Base-by-base conservation (phyloP, 176 grass and related monocot genomes). In the Oryza brachyantha region DNA sequence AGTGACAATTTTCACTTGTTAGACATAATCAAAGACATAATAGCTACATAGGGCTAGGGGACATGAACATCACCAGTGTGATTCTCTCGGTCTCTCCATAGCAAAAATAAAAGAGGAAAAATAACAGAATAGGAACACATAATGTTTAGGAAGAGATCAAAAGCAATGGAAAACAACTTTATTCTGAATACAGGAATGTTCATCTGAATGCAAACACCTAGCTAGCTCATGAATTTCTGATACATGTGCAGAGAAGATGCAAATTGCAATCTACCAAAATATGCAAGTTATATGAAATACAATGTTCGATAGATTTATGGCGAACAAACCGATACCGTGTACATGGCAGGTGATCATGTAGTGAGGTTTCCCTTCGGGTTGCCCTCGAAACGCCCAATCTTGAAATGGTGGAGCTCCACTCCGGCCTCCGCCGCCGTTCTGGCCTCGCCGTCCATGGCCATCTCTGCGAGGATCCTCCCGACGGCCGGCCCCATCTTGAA, bases 401-500 rank as follows among this genome's bases (percentile, higher is more conserved):
- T 82, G 42, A 97, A 85, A 64, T 66, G 82, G 5, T 8, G 0
- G 45, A 92, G 77, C 11, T 81, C 84, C 8, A 95, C 84, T 17
- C 90, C 93, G 5, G 83, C 84, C 25, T 88, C 81, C 13, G 19
- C 60, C 1, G 87, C 83, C 0, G 75, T 85, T 0, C 17, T 22
- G 0, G 88, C 63, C 76, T 83, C 77, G 6, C 94, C 94, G 17
- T 77, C 75, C 31, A 97, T 26, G 21, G 87, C 91, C 91, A 97
- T 76, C 71, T 92, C 91, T 3, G 89, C 89, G 0, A 97, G 76
- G 48, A 94, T 92, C 77, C 84, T 88, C 25, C 94, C 91, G 9
- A 97, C 79, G 0, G 65, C 81, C 0, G 94, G 94, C 0, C 89
- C 94, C 85, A 88, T 92, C 83, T 97, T 97, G 76, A 97, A 97